A percentile compares a stretch with the other conserved stretches of the same genome.
These are phyloP conservation scores for Colletotrichum horii DNA, from an alignment of 2,329 filamentous ascomycete genomes.

Conservation along the genomic window DNA sequence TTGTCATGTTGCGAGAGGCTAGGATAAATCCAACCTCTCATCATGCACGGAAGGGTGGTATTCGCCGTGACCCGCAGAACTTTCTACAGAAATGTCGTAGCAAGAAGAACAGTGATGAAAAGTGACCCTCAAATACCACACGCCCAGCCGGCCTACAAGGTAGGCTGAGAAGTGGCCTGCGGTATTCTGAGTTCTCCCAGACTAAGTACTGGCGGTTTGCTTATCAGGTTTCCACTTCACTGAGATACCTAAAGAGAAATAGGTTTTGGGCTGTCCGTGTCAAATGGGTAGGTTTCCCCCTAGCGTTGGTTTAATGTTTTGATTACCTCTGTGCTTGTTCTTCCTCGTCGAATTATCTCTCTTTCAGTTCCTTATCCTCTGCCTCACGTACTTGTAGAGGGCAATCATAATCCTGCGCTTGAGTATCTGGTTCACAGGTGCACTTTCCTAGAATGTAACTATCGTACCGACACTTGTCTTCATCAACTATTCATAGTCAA, in stretches of 20 bases:
- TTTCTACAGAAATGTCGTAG: neutral
- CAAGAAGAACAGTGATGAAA: neutral
- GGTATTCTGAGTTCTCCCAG: neutral
- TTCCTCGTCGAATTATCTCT: no score
- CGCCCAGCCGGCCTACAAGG: rapidly evolving
- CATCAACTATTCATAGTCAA: neutral
- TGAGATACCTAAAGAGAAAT: neutral
- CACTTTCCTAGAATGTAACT: neutral
- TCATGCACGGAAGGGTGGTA: neutral
- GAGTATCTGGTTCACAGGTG: no score
- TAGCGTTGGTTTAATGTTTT: no score
- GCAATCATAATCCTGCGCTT: no score
- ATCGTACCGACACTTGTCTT: rapidly evolving
- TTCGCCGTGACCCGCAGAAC: neutral
- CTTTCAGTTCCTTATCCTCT: no score
- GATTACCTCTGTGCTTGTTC: no score
- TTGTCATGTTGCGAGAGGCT: neutral
- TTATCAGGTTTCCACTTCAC: neutral
- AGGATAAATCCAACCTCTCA: neutral
- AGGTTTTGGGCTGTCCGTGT: no score
- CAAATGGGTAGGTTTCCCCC: no score
- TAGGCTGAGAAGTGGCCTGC: neutral
- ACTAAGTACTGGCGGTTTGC: rapidly evolving
- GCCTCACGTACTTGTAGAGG: no score
- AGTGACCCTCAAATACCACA: neutral